Percentiles rank a stretch among this genome's conserved stretches.
Conservation (phyloP, 352 stramenopile species). For the Pythium utonaiense region DNA sequence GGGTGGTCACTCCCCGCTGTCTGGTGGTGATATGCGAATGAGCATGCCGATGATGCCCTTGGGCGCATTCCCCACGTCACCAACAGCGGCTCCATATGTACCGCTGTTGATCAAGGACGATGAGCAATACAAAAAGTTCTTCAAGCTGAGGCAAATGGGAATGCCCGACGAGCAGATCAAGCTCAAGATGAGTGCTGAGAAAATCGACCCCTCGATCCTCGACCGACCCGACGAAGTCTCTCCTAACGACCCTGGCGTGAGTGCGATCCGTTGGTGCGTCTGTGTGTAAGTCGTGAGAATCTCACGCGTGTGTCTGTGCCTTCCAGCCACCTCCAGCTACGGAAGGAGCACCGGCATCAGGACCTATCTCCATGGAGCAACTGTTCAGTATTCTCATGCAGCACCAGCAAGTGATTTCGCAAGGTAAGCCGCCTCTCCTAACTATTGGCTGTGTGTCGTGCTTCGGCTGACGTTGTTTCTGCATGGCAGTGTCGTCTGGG, state of each 20-base stretch:
- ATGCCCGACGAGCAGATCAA: conserved; percentile 82
- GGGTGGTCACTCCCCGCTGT: conserved; percentile 5
- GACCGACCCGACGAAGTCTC: conserved; percentile 73
- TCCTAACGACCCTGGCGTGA: conserved; percentile 74
- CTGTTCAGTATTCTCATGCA: conserved; percentile 87
- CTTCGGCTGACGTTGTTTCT: not conserved
- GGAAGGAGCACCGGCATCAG: conserved; percentile 16
- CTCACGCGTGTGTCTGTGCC: not conserved
- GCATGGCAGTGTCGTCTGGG: conserved; percentile 35
- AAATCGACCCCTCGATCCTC: conserved; percentile 55
- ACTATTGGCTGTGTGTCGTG: no score
- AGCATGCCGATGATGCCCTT: conserved; percentile 27
- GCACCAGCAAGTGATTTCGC: conserved; percentile 85
- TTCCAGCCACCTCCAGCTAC: conserved; percentile 36
- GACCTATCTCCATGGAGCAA: conserved; percentile 81
- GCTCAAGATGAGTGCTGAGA: conserved; percentile 77
- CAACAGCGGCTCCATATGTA: conserved; percentile 40
- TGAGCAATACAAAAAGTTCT: conserved; percentile 71
- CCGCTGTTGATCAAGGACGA: conserved; percentile 77
- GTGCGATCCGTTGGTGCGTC: conserved; percentile 20
- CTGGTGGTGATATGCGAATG: conserved; percentile 17
- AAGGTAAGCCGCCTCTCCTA: conserved; percentile 51
- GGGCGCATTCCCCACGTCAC: conserved; percentile 19
- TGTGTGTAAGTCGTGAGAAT: not conserved
- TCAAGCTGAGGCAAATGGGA: conserved; percentile 79